Conservation (phyloP, 1,139 yeast genomes). For the Arxiozyma telluris region DNA sequence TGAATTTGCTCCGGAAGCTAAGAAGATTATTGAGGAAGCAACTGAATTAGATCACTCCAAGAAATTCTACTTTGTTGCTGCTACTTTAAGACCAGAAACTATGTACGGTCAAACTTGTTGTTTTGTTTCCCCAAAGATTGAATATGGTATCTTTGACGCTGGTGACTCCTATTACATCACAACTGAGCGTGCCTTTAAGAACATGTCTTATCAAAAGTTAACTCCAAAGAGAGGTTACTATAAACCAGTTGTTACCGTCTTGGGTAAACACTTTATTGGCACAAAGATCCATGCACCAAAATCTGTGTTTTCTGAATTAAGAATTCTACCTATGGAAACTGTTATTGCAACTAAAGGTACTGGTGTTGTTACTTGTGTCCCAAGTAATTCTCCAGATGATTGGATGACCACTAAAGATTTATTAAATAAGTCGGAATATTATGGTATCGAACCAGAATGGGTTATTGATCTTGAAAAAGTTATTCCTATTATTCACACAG, state of each 20-base stretch:
- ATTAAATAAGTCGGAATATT: slow-evolving; percentile 83
- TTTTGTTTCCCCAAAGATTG: slow-evolving; percentile 91
- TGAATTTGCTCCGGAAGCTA: slow-evolving; percentile 39
- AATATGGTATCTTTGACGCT: slow-evolving; percentile 84
- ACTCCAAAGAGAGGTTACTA: slow-evolving; percentile 84
- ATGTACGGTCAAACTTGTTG: slow-evolving; percentile 99
- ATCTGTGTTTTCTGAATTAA: slow-evolving; percentile 58
- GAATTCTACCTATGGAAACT: slow-evolving; percentile 96
- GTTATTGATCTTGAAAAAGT: slow-evolving; percentile 57
- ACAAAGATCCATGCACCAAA: slow-evolving; percentile 82
- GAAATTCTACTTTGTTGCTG: slow-evolving; percentile 80
- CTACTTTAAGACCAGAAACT: slow-evolving; percentile 97
- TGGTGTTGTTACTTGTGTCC: slow-evolving; percentile 98
- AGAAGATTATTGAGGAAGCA: slow-evolving; percentile 31
- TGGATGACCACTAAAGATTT: slow-evolving; percentile 78
- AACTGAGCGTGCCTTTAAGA: slow-evolving; percentile 95
- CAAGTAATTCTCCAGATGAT: slow-evolving; percentile 98
- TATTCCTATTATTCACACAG: slow-evolving; percentile 67
- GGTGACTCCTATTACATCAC: slow-evolving; percentile 78
- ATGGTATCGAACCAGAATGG: slow-evolving; percentile 82
- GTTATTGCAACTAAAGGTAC: slow-evolving; percentile 94
- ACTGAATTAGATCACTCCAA: slow-evolving; percentile 52
- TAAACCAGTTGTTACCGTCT: slow-evolving; percentile 48
- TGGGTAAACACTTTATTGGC: slow-evolving; percentile 74
- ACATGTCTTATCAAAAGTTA: slow-evolving; percentile 90